Evolutionary conservation across 2,329 filamentous ascomycete species (phyloP), one percentile per base, ranked within the genome.

Genomic region (Pseudohalonectria lignicola): DNA sequence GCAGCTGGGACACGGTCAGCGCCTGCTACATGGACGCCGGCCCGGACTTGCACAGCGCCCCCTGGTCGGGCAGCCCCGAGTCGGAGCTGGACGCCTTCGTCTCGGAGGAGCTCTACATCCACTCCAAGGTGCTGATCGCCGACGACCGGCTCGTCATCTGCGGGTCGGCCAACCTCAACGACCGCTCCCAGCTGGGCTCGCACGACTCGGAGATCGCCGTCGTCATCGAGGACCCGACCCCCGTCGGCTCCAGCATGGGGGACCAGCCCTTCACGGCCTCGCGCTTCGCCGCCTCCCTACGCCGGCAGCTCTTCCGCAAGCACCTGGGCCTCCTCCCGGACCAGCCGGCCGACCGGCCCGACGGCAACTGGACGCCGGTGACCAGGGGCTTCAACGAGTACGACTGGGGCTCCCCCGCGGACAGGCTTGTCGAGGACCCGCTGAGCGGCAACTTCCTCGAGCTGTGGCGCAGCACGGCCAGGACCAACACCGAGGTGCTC

Each of bases 161-260:
- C 54, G 86, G 87, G 44, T 86, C 60, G 11, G 69, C 48, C 46
- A 72, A 71, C 50, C 58, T 74, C 41, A 74, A 77, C 52, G 68
- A 74, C 49, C 66, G 71, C 41, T 88, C 82, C 3, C 84, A 94
- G 62, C 73, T 93, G 4, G 87, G 87, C 28, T 72, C 74, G 41
- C 86, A 93, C 59, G 87, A 94, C 60, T 87, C 82, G 1, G 87
- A 94, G 56, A 86, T 94, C 40, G 86, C 86, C 16, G 82, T 93
- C 45, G 72, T 93, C 42, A 84, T 94, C 51, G 82, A 92, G 57
- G 87, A 94, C 54, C 73, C 75, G 4, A 73, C 77, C 2, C 64
- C 76, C 4, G 64, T 94, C 18, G 74, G 82, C 13, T 81, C 79
- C 12, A 62, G 60, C 43, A 93, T 94, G 86, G 72, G 80, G 45